A percentile compares a stretch with the other conserved stretches of the same genome.
Conservation (phyloP, 179 eudicot species). For the Dionaea muscipula region DNA sequence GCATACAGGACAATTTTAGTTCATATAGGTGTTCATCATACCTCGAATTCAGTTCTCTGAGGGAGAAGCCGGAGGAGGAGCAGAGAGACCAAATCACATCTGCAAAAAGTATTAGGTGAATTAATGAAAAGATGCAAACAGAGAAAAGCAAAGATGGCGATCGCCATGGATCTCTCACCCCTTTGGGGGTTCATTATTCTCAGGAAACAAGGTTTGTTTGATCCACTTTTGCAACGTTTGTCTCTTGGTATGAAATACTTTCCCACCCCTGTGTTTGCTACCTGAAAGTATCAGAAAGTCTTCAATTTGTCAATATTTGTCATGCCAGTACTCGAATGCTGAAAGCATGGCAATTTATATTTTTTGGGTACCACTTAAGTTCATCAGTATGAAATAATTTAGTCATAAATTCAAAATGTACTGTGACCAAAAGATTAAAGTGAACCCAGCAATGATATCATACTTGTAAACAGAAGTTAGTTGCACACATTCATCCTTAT, state of each 20-base stretch:
- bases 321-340: too few species aligned
- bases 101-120: conserved; percentile 17
- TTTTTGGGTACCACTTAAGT: too few species aligned
- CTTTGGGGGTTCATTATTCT: conserved; percentile 26
- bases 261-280: conserved; percentile 26
- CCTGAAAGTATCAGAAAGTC: conserved; percentile 16
- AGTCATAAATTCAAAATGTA: too few species aligned
- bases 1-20: neutral
- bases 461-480: too few species aligned
- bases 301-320: too few species aligned
- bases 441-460: too few species aligned
- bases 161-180: conserved; percentile 39
- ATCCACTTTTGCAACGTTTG: conserved; percentile 37
- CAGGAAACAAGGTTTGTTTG: conserved; percentile 32
- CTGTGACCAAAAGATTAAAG: too few species aligned
- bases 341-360: too few species aligned
- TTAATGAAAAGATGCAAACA: conserved; percentile 9
- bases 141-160: neutral
- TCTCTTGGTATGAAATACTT: conserved; percentile 52
- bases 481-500: neutral
- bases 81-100: conserved; percentile 53
- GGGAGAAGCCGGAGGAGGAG: conserved; percentile 65
- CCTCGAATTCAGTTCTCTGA: conserved; percentile 26
- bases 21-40: conserved; percentile 21
- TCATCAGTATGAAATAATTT: too few species aligned